Conservation (phyloP, 768 basidiomycete species). For the Hericium rajendrae region DNA sequence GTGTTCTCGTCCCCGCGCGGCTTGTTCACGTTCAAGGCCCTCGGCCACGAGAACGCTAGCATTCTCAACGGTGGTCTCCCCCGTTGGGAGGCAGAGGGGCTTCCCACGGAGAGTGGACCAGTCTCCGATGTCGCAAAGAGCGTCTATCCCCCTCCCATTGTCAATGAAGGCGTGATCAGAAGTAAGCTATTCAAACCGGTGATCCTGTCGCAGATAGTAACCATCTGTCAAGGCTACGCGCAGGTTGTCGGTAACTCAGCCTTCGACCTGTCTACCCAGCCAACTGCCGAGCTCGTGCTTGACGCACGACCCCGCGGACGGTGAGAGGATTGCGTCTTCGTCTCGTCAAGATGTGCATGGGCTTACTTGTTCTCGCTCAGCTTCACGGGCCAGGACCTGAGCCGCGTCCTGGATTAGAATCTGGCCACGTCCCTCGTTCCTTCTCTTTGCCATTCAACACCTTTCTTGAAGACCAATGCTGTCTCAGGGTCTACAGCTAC, state of each 20-base stretch:
- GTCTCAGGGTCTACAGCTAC: slow-evolving; percentile 23
- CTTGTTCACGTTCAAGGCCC: slow-evolving; percentile 88
- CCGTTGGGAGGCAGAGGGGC: slow-evolving; percentile 62
- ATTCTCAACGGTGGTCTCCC: slow-evolving; percentile 92
- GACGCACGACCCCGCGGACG: slow-evolving; percentile 84
- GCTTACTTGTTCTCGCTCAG: slow-evolving; percentile 28
- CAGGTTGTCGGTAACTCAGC: slow-evolving; percentile 68
- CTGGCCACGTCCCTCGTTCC: slow-evolving; percentile 89
- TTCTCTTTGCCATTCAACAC: slow-evolving; percentile 74
- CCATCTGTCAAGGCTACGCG: slow-evolving; percentile 52
- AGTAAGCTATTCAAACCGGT: slow-evolving; percentile 1
- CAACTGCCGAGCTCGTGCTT: slow-evolving; percentile 58
- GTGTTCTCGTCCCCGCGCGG: slow-evolving; percentile 90
- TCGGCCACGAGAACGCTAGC: slow-evolving; percentile 80
- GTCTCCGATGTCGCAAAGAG: slow-evolving; percentile 17
- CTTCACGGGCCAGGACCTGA: slow-evolving; percentile 75
- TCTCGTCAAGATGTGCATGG: slow-evolving; percentile 1
- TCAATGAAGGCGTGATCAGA: slow-evolving; percentile 30
- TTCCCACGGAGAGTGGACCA: slow-evolving; percentile 35
- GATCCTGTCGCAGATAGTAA: background rate
- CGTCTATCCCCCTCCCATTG: slow-evolving; percentile 42
- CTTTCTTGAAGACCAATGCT: slow-evolving; percentile 51
- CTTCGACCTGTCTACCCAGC: slow-evolving; percentile 32
- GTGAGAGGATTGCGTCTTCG: slow-evolving; percentile 29
- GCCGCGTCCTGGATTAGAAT: slow-evolving; percentile 78